Percentiles rank a stretch among this genome's conserved stretches.
Evolutionary conservation across 208 protist species (phyloP).

Genomic region (Leptomonas seymouri): DNA sequence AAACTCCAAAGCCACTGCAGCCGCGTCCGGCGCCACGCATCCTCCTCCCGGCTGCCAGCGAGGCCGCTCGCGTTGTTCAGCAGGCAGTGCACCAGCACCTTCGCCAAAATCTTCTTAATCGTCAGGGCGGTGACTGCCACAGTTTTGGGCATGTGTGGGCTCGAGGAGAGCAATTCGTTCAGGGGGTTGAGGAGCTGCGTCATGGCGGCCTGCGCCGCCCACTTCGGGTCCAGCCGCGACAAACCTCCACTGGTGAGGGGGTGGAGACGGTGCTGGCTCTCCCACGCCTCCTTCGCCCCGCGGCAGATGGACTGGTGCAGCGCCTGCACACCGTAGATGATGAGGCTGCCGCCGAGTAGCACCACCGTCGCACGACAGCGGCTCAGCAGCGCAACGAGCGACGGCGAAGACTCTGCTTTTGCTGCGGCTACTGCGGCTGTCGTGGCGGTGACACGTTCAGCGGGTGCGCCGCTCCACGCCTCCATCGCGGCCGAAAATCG

Average conservation of each 20-base stretch:
- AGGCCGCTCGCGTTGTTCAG: constrained; percentile 52
- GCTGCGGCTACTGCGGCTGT: background rate
- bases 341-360: constrained; percentile 66
- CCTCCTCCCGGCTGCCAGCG: constrained; percentile 27
- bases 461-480: background rate
- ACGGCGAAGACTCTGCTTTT: background rate
- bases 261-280: background rate
- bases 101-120: constrained; percentile 45
- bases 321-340: constrained; percentile 56
- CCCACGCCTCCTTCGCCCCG: constrained; percentile 10
- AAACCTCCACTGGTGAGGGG: background rate
- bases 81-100: constrained; percentile 62
- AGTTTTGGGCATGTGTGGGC: constrained; percentile 31
- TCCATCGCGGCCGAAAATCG: constrained; percentile 24
- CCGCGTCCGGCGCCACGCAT: constrained; percentile 31
- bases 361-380: constrained; percentile 40
- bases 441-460: background rate
- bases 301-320: constrained; percentile 17
- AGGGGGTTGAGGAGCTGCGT: constrained; percentile 32
- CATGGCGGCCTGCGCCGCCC: constrained; percentile 17
- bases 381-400: constrained; percentile 8
- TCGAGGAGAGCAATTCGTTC: constrained; percentile 42
- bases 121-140: constrained; percentile 28
- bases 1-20: constrained; percentile 57
- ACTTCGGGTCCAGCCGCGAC: background rate